Conservation (phyloP, 2,329 filamentous ascomycete genomes). For the Arachnopeziza araneosa region DNA sequence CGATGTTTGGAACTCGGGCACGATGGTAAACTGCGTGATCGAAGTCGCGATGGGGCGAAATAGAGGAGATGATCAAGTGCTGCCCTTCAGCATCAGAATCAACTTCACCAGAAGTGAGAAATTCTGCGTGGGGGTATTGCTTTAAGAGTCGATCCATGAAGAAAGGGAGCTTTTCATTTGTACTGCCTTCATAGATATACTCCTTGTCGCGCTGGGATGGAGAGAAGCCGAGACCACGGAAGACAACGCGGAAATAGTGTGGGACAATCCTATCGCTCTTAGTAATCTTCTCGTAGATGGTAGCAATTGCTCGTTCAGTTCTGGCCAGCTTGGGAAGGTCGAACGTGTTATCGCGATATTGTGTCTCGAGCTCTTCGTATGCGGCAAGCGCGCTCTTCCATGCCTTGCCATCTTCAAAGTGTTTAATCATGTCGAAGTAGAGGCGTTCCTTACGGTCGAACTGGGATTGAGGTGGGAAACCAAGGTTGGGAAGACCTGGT, state of each 20-base stretch:
- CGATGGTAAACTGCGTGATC: constrained; percentile 81
- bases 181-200: constrained; percentile 81
- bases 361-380: constrained; percentile 84
- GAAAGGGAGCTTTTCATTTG: constrained; percentile 68
- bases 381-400: constrained; percentile 85
- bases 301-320: constrained; percentile 83
- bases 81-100: constrained; percentile 81
- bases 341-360: constrained; percentile 85
- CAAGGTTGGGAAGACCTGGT: constrained; percentile 62
- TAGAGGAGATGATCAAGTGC: constrained; percentile 74
- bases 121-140: constrained; percentile 79
- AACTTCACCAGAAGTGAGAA: constrained; percentile 63
- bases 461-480: constrained; percentile 75
- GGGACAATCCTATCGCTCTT: constrained; percentile 74
- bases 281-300: constrained; percentile 81
- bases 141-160: constrained; percentile 92
- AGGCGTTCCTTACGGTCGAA: constrained; percentile 91
- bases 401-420: constrained; percentile 89
- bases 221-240: constrained; percentile 85
- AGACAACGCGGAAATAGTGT: constrained; percentile 87
- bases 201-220: constrained; percentile 77
- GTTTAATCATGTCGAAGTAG: constrained; percentile 91
- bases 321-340: constrained; percentile 90
- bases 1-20: constrained; percentile 72
- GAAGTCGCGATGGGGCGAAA: constrained; percentile 78